Evolutionary conservation across 2,329 filamentous ascomycete species (phyloP).

Genomic region (Fusarium poae): DNA sequence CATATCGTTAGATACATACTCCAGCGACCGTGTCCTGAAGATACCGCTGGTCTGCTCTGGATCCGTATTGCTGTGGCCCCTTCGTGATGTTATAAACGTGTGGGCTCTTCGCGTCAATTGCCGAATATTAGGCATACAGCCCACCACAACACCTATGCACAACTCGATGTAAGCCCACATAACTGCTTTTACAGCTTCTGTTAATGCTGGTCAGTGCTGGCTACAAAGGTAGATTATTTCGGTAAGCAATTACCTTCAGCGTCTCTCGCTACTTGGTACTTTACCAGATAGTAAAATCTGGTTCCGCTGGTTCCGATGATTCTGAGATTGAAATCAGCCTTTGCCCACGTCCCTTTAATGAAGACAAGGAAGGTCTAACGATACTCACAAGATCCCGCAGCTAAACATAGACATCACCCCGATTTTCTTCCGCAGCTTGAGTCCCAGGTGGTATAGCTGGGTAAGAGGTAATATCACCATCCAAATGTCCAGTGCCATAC

Average conservation of each 20-base stretch:
- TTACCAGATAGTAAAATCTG: neutral
- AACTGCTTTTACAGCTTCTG: neutral
- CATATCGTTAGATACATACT: neutral
- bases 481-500: neutral
- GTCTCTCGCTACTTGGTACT: neutral
- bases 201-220: rapidly evolving
- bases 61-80: rapidly evolving
- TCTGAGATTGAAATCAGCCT: neutral
- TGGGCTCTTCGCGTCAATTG: neutral
- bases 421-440: neutral
- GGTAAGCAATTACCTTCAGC: neutral
- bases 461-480: slow-evolving; percentile 5
- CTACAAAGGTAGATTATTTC: rapidly evolving
- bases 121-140: neutral
- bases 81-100: rapidly evolving
- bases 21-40: neutral
- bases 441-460: neutral
- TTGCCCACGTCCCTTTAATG: too few relatives aligned
- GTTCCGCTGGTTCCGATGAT: neutral
- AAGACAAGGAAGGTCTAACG: rapidly evolving
- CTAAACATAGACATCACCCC: slow-evolving; percentile 6
- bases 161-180: slow-evolving; percentile 1
- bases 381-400: neutral
- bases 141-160: neutral
- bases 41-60: neutral